These are phyloP conservation scores for Phylloporus sp. DNA, from an alignment of 768 basidiomycete species.

Conservation along the genomic window DNA sequence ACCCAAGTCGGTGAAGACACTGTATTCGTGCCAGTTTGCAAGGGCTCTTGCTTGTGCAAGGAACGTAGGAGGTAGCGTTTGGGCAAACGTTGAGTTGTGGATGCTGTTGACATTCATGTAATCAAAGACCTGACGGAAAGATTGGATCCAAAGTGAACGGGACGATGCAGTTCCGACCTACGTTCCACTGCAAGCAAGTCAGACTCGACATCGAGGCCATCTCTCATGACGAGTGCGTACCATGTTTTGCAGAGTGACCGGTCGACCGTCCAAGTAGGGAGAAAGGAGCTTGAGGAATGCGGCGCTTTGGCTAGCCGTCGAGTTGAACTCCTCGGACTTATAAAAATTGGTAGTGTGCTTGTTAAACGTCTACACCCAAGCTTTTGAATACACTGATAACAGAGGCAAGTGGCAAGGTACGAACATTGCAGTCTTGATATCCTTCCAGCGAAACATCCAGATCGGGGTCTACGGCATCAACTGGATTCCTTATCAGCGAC, in stretches of 20 bases:
- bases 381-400: not conserved
- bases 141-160: not conserved
- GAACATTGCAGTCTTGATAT: slow-evolving; percentile 54
- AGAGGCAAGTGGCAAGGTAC: slow-evolving; percentile 5
- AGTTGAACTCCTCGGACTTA: slow-evolving; percentile 44
- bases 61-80: slow-evolving; percentile 42
- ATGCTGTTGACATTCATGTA: slow-evolving; percentile 70
- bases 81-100: slow-evolving; percentile 54
- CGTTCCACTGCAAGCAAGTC: slow-evolving; percentile 39
- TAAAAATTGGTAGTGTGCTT: slow-evolving; percentile 49
- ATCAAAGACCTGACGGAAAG: slow-evolving; percentile 49
- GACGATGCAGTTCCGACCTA: slow-evolving; percentile 19
- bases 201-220: not conserved
- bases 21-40: slow-evolving; percentile 71
- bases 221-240: slow-evolving; percentile 27
- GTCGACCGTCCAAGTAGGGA: slow-evolving; percentile 50
- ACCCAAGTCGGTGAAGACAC: slow-evolving; percentile 52
- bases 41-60: slow-evolving; percentile 54
- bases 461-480: slow-evolving; percentile 58
- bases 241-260: slow-evolving; percentile 54
- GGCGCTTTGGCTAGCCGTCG: slow-evolving; percentile 40
- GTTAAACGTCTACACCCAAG: slow-evolving; percentile 41
- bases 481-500: slow-evolving; percentile 29
- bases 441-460: slow-evolving; percentile 64
- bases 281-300: slow-evolving; percentile 46